These are phyloP conservation scores for Coemansia pectinata DNA, from an alignment of 192 early-diverging fungal genomes.

Conservation along the genomic window DNA sequence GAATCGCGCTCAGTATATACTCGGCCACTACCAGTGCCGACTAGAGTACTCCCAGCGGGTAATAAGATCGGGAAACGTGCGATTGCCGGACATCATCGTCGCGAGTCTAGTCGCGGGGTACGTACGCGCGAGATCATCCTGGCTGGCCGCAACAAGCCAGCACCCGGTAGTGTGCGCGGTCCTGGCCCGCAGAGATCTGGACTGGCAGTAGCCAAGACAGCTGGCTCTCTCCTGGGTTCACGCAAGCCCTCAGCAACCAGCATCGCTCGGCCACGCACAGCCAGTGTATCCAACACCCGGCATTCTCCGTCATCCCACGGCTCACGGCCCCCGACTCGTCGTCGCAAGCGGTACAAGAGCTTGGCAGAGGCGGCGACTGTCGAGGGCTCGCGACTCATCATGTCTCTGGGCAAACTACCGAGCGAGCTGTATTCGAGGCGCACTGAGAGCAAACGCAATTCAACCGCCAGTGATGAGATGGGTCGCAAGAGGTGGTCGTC, in stretches of 20 bases:
- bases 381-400: conserved; percentile 45
- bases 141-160: conserved; percentile 2
- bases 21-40: not conserved
- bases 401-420: conserved; percentile 28
- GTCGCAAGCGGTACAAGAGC: conserved; percentile 40
- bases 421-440: conserved; percentile 23
- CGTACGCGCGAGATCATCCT: conserved; percentile 43
- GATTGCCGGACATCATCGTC: conserved; percentile 8
- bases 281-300: not conserved
- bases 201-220: conserved; percentile 7
- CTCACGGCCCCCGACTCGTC: not conserved
- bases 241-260: not conserved
- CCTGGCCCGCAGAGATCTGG: conserved; percentile 5
- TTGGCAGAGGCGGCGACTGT: conserved; percentile 42
- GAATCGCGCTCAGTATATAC: not conserved
- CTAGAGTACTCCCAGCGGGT: not conserved
- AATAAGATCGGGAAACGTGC: not conserved
- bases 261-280: not conserved
- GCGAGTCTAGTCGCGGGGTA: conserved; percentile 32
- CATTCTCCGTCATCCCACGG: not conserved
- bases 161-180: not conserved
- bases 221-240: conserved; percentile 5
- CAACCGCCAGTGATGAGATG: not conserved
- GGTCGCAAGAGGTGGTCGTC: conserved; percentile 16
- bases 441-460: conserved; percentile 15